Percentiles rank a stretch among this genome's conserved stretches.
phyloP scores from a whole-genome alignment of 768 basidiomycete genomes.

The Termitomyces sp. region DNA sequence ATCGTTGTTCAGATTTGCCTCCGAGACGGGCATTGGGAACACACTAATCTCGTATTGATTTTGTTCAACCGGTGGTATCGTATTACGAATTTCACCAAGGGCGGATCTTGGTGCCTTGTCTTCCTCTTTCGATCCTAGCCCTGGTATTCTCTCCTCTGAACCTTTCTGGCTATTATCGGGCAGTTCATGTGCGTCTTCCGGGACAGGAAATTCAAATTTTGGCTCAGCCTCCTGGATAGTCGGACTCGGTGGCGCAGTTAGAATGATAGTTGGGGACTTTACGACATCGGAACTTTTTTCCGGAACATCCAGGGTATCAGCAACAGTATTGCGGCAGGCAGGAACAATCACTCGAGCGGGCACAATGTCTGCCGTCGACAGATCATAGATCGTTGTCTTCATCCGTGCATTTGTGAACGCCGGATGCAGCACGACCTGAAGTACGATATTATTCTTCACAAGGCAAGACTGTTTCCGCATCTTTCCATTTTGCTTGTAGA shows the following conservation, averaged over 20 bases:
- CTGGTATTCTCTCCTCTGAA: not conserved
- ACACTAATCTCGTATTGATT: not conserved
- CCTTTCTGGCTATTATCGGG: not conserved
- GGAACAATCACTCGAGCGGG: not conserved
- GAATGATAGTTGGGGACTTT: conserved; percentile 11
- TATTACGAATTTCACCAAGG: conserved; percentile 2
- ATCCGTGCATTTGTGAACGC: conserved; percentile 2
- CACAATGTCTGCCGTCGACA: conserved; percentile 10
- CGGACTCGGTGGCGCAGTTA: conserved; percentile 11
- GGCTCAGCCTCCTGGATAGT: not conserved
- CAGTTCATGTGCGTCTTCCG: not conserved
- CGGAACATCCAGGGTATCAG: not conserved
- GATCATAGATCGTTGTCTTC: conserved; percentile 16
- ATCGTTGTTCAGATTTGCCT: not conserved
- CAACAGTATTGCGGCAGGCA: not conserved
- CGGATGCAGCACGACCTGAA: not conserved
- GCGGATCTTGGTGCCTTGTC: not conserved
- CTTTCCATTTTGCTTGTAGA: conserved; percentile 4
- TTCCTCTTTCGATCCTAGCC: not conserved
- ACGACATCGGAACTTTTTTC: not conserved
- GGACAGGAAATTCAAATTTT: not conserved
- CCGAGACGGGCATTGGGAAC: not conserved
- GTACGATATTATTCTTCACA: conserved; percentile 4
- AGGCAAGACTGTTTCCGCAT: conserved; percentile 1
- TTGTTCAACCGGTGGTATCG: not conserved